A percentile compares a stretch with the other conserved stretches of the same genome.
phyloP scores from a whole-genome alignment of 352 stramenopile genomes.

The Phytophthora hybrid region DNA sequence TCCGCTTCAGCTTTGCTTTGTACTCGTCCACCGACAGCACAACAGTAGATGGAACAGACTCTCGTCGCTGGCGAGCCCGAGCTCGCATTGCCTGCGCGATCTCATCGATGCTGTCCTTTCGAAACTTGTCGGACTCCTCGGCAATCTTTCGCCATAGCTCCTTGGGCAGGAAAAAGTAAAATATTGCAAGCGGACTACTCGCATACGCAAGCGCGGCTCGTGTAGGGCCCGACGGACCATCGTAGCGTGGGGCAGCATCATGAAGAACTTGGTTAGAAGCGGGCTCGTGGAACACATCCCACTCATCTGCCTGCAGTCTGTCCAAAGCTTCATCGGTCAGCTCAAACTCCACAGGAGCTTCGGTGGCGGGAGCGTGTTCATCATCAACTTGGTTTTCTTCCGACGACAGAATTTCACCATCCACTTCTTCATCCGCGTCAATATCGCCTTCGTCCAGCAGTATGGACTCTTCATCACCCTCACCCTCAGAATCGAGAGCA shows the following conservation, averaged over 20 bases:
- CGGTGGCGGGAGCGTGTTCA: too few relatives aligned
- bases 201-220: constrained; percentile 3
- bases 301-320: background rate
- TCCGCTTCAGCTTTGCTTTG: background rate
- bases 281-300: background rate
- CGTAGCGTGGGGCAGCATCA: background rate
- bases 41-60: background rate
- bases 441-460: background rate
- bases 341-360: background rate
- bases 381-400: background rate
- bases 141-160: constrained; percentile 8
- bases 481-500: too few relatives aligned
- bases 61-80: background rate
- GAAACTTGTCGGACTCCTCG: background rate
- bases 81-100: background rate
- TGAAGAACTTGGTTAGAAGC: constrained; percentile 3
- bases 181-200: background rate
- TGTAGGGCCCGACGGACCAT: background rate
- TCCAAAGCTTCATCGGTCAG: background rate
- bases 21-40: constrained; percentile 10
- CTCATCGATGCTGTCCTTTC: background rate
- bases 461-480: background rate
- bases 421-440: too few relatives aligned
- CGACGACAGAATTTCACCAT: too few relatives aligned
- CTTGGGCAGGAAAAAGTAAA: constrained; percentile 8